These are phyloP conservation scores for Arthrinium puccinioides DNA, from an alignment of 2,329 filamentous ascomycete genomes.

Conservation along the genomic window DNA sequence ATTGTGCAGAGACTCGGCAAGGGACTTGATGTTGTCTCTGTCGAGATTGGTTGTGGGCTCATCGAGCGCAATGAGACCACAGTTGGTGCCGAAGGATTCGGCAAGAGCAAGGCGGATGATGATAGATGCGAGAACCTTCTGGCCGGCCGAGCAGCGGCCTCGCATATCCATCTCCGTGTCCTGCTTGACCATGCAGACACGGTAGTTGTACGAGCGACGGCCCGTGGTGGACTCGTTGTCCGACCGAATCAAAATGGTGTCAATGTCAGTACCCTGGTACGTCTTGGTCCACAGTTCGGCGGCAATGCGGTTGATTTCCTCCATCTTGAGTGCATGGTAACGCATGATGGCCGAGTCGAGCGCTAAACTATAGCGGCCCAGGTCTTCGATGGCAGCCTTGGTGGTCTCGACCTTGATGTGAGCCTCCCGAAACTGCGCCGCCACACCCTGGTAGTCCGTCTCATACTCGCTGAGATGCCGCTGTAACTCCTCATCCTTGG, in stretches of 20 bases:
- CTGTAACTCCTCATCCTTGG: constrained; percentile 74
- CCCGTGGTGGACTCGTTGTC: constrained; percentile 70
- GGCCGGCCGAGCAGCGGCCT: constrained; percentile 89
- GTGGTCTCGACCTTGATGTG: constrained; percentile 89
- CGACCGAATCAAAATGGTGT: constrained; percentile 90
- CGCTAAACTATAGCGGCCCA: constrained; percentile 73
- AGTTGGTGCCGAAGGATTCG: constrained; percentile 93
- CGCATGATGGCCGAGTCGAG: constrained; percentile 97
- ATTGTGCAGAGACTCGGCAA: constrained; percentile 76
- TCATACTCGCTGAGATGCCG: constrained; percentile 74
- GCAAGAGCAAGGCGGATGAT: constrained; percentile 94
- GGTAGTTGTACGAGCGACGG: constrained; percentile 90
- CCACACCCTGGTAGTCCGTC: constrained; percentile 78
- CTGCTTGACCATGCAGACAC: constrained; percentile 95
- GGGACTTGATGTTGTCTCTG: constrained; percentile 83
- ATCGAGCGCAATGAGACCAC: constrained; percentile 91
- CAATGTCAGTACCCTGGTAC: constrained; percentile 94
- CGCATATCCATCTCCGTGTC: constrained; percentile 99
- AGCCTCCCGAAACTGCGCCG: constrained; percentile 71
- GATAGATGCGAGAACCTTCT: constrained; percentile 94
- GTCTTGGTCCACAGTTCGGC: constrained; percentile 96
- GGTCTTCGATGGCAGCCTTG: constrained; percentile 85
- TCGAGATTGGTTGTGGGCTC: constrained; percentile 98
- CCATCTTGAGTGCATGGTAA: constrained; percentile 95
- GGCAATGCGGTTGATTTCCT: constrained; percentile 91